These are phyloP conservation scores for Botrytis elliptica DNA, from an alignment of 2,329 filamentous ascomycete species.

Conservation along the genomic window DNA sequence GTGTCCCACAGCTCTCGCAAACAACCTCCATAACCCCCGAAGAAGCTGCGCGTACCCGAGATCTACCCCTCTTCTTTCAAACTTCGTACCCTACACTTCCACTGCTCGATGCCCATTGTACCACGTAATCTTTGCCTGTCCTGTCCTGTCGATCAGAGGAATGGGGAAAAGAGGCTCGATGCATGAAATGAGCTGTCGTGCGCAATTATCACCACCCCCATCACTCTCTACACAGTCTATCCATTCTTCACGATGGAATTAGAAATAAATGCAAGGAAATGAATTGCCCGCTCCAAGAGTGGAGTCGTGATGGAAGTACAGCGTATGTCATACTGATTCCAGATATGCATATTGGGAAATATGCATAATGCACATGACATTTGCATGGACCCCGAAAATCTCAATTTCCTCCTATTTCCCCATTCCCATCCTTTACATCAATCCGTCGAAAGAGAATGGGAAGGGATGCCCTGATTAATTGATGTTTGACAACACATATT, in stretches of 20 bases:
- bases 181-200: constrained; percentile 15
- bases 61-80: constrained; percentile 12
- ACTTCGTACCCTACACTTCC: neutral
- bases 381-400: constrained; percentile 12
- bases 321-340: neutral
- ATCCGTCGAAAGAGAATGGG: neutral
- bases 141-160: constrained; percentile 6
- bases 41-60: constrained; percentile 10
- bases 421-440: constrained; percentile 3
- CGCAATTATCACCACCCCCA: neutral
- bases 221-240: neutral
- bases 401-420: constrained; percentile 11
- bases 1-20: constrained; percentile 9
- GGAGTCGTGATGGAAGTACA: neutral
- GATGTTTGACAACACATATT: constrained; percentile 14
- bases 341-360: neutral
- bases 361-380: constrained; percentile 6
- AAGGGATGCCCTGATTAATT: neutral
- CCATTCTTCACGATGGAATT: neutral
- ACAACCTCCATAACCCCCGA: constrained; percentile 11
- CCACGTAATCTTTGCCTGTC: neutral
- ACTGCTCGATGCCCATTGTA: neutral
- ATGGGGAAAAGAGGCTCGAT: neutral
- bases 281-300: neutral
- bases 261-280: constrained; percentile 7